A percentile compares a stretch with the other conserved stretches of the same genome.
phyloP scores from a whole-genome alignment of 352 stramenopile species.

The Halophytophthora batemanensis region DNA sequence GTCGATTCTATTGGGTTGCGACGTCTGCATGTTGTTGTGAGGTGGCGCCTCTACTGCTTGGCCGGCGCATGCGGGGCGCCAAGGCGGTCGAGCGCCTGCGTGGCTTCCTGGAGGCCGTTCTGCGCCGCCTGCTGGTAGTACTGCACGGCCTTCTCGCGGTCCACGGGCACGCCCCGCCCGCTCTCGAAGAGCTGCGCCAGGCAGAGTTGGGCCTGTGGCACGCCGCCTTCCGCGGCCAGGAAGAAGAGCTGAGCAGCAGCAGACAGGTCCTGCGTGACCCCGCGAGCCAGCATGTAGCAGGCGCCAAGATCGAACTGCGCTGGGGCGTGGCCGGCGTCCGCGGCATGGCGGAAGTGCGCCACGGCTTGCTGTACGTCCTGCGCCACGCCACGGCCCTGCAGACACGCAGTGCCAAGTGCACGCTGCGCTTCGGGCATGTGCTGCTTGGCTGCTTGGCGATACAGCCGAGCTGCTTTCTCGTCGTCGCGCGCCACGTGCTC shows the following conservation, averaged over 20 bases:
- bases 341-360: conserved; percentile 56
- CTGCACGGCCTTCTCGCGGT: conserved; percentile 63
- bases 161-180: conserved; percentile 41
- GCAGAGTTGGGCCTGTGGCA: conserved; percentile 70
- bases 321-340: conserved; percentile 48
- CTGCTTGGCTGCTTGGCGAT: conserved; percentile 47
- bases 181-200: conserved; percentile 74
- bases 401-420: conserved; percentile 51
- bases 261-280: conserved; percentile 42
- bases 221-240: conserved; percentile 50
- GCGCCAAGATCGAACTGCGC: conserved; percentile 82
- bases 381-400: conserved; percentile 37
- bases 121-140: conserved; percentile 74
- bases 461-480: conserved; percentile 55
- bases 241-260: conserved; percentile 79
- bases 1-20: conserved; percentile 4
- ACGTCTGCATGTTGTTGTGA: not conserved
- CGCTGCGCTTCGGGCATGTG: conserved; percentile 71
- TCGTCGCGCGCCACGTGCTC: conserved; percentile 60
- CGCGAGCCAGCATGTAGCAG: conserved; percentile 75
- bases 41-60: conserved; percentile 8
- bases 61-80: conserved; percentile 34
- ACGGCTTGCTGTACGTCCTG: conserved; percentile 35
- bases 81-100: conserved; percentile 45
- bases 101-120: conserved; percentile 50